Conservation (phyloP, 495 filamentous ascomycete species). For the Penicillium egyptiacum region DNA sequence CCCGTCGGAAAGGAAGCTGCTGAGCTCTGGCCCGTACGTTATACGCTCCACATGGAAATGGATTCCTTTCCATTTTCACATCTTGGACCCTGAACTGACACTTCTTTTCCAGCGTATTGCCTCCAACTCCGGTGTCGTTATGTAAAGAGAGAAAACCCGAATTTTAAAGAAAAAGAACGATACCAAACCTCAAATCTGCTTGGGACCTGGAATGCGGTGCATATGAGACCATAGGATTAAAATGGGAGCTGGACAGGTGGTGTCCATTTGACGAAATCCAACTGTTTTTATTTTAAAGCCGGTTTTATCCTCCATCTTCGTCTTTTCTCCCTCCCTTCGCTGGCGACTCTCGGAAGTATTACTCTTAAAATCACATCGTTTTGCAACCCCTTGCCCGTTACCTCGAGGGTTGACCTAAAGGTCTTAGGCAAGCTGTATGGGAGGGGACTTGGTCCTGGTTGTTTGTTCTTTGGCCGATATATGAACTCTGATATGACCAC, state of each 20-base stretch:
- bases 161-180: constrained; percentile 43
- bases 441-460: constrained; percentile 2
- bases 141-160: constrained; percentile 65
- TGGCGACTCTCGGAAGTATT: constrained; percentile 33
- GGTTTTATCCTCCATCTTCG: constrained; percentile 30
- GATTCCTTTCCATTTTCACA: neutral
- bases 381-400: constrained; percentile 10
- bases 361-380: constrained; percentile 22
- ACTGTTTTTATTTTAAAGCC: constrained; percentile 33
- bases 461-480: constrained; percentile 4
- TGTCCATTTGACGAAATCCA: constrained; percentile 33
- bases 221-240: constrained; percentile 34
- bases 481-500: constrained; percentile 14
- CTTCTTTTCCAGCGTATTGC: constrained; percentile 82
- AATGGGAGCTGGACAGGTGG: constrained; percentile 20
- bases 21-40: constrained; percentile 94
- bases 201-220: constrained; percentile 35
- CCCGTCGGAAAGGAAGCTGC: constrained; percentile 99
- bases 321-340: constrained; percentile 29
- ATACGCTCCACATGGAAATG: neutral
- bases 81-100: constrained; percentile 2
- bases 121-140: constrained; percentile 99
- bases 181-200: constrained; percentile 42
- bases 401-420: neutral
- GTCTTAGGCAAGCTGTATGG: constrained; percentile 3